phyloP scores from a whole-genome alignment of 805 yeast species.

The Komagataella ulmi region DNA sequence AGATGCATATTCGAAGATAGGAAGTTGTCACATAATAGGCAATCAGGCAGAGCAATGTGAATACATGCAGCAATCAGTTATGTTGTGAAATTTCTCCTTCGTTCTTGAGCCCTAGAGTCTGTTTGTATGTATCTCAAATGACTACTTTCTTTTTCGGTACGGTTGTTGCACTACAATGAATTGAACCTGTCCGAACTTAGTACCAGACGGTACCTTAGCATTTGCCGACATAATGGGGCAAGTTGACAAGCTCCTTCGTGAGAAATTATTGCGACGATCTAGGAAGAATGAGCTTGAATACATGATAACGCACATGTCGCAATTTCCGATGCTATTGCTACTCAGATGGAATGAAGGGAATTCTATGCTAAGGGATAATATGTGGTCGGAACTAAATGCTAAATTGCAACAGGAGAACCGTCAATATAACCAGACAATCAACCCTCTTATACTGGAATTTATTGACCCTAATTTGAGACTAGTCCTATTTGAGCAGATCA shows the following conservation, averaged over 20 bases:
- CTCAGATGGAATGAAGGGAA: not conserved
- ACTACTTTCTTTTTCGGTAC: not conserved
- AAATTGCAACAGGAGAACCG: not conserved
- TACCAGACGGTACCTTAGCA: not conserved
- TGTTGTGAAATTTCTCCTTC: no score
- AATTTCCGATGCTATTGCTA: not conserved
- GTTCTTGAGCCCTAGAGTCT: no score
- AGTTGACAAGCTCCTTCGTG: not conserved
- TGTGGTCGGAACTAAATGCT: not conserved
- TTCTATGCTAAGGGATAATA: not conserved
- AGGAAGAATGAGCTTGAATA: not conserved
- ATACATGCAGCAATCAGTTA: not conserved
- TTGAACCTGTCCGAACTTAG: not conserved
- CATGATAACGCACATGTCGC: not conserved
- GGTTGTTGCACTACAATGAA: not conserved
- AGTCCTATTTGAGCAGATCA: not conserved
- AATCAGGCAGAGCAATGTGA: not conserved
- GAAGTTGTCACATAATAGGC: not conserved
- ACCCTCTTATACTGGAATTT: not conserved
- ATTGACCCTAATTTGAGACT: not conserved
- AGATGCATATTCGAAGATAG: not conserved
- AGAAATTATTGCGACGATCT: not conserved
- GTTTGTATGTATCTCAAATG: no score
- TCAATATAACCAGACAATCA: not conserved
- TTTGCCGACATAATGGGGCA: not conserved